These are phyloP conservation scores for Skeletonema tropicum DNA, from an alignment of 108 stramenopile genomes.

Conservation along the genomic window DNA sequence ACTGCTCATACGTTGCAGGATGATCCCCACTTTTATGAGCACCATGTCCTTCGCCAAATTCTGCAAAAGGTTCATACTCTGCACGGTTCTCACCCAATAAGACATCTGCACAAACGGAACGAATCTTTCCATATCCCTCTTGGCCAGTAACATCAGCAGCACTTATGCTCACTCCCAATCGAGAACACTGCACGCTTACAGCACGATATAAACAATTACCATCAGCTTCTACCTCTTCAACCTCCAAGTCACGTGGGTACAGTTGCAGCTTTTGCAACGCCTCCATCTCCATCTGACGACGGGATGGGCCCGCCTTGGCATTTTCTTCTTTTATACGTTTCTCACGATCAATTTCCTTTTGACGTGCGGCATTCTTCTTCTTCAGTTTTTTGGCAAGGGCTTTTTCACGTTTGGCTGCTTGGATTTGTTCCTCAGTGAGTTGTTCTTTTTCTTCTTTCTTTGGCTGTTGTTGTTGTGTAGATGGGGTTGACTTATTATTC, in stretches of 20 bases:
- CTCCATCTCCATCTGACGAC: slow-evolving; percentile 67
- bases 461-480: neutral
- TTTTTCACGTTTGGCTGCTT: slow-evolving; percentile 63
- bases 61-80: slow-evolving; percentile 93
- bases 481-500: slow-evolving; percentile 16
- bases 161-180: slow-evolving; percentile 33
- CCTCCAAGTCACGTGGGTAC: slow-evolving; percentile 49
- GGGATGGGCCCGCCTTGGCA: slow-evolving; percentile 67
- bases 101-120: slow-evolving; percentile 68
- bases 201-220: slow-evolving; percentile 97
- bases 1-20: slow-evolving; percentile 77
- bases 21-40: slow-evolving; percentile 21
- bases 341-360: slow-evolving; percentile 56
- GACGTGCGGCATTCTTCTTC: slow-evolving; percentile 56
- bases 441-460: slow-evolving; percentile 16
- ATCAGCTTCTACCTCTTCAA: slow-evolving; percentile 90
- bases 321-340: slow-evolving; percentile 46
- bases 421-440: slow-evolving; percentile 20
- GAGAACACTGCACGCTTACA: slow-evolving; percentile 75
- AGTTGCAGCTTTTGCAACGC: slow-evolving; percentile 53
- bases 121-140: slow-evolving; percentile 30
- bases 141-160: neutral
- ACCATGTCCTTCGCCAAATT: slow-evolving; percentile 61
- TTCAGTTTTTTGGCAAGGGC: slow-evolving; percentile 65
- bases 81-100: slow-evolving; percentile 57